These are phyloP conservation scores for Nitzschia sp. DNA, from an alignment of 108 stramenopile species.

Conservation along the genomic window DNA sequence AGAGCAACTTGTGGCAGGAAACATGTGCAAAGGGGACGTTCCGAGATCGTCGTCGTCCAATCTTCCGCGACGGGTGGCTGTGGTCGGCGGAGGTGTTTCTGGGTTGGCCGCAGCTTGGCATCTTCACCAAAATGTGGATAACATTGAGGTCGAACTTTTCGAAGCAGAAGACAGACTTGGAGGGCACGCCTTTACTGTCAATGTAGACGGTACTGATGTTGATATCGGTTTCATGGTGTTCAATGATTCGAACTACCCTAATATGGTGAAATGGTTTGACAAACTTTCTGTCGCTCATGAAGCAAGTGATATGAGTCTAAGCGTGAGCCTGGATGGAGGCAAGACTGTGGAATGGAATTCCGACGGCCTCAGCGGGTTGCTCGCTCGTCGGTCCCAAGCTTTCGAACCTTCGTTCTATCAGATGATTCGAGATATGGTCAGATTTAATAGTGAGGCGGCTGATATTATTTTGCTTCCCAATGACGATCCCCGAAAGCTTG, in stretches of 20 bases:
- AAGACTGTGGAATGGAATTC: slow-evolving; percentile 87
- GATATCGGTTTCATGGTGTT: slow-evolving; percentile 98
- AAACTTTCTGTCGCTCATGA: slow-evolving; percentile 71
- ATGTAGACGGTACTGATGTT: slow-evolving; percentile 67
- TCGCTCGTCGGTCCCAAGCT: slow-evolving; percentile 69
- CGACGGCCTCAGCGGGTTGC: slow-evolving; percentile 64
- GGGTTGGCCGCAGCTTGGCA: slow-evolving; percentile 85
- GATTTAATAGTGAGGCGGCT: slow-evolving; percentile 84
- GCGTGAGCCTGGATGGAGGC: slow-evolving; percentile 86
- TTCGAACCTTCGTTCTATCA: slow-evolving; percentile 68
- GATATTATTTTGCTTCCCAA: slow-evolving; percentile 59
- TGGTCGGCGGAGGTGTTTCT: slow-evolving; percentile 77
- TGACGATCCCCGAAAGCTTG: slow-evolving; percentile 68
- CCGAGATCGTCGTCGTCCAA: neutral
- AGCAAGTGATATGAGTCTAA: slow-evolving; percentile 86
- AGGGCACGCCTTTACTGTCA: slow-evolving; percentile 88
- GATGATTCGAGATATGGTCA: slow-evolving; percentile 82
- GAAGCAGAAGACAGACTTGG: slow-evolving; percentile 78
- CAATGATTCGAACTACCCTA: slow-evolving; percentile 94
- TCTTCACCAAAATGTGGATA: slow-evolving; percentile 32
- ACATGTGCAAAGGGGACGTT: slow-evolving; percentile 19
- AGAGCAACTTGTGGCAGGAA: too few relatives aligned
- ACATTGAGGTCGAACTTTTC: slow-evolving; percentile 77
- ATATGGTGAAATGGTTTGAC: slow-evolving; percentile 89
- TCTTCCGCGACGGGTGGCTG: slow-evolving; percentile 47